These are phyloP conservation scores for Globisporangium abappressorium DNA, from an alignment of 352 stramenopile species.

Conservation along the genomic window DNA sequence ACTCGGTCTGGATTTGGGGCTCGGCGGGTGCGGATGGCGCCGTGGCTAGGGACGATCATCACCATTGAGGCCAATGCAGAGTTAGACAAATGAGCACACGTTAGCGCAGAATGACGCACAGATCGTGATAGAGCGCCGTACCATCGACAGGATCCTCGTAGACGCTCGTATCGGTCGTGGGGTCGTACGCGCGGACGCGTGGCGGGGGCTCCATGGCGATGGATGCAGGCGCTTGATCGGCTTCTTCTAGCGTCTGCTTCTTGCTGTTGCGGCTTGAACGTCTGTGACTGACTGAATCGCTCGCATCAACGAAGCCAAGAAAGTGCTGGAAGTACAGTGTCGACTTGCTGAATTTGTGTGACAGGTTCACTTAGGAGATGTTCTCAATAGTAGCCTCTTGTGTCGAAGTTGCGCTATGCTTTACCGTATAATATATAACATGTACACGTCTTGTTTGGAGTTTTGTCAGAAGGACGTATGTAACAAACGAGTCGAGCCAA, in stretches of 20 bases:
- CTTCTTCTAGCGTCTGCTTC: background rate
- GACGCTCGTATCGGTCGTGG: conserved; percentile 15
- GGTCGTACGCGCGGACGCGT: conserved; percentile 15
- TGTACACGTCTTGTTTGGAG: background rate
- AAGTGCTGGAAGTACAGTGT: background rate
- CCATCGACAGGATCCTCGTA: conserved; percentile 13
- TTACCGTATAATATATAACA: no score
- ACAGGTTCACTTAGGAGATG: no score
- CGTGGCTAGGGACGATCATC: conserved; percentile 7
- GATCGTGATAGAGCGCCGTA: conserved; percentile 1
- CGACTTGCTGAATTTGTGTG: no score
- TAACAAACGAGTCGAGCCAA: no score
- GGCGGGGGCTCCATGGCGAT: conserved; percentile 6
- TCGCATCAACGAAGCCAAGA: background rate
- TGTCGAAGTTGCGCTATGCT: no score
- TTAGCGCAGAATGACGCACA: background rate
- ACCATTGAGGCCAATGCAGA: background rate
- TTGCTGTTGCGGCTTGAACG: background rate
- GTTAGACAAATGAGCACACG: conserved; percentile 4
- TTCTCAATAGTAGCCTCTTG: no score
- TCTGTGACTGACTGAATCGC: conserved; percentile 2
- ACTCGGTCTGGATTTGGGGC: conserved; percentile 36
- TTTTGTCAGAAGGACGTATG: no score
- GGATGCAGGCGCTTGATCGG: background rate
- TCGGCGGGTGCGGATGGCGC: background rate